These are phyloP conservation scores for Yamadazyma spencermartinsiae DNA, from an alignment of 1,139 yeast genomes.

Conservation along the genomic window DNA sequence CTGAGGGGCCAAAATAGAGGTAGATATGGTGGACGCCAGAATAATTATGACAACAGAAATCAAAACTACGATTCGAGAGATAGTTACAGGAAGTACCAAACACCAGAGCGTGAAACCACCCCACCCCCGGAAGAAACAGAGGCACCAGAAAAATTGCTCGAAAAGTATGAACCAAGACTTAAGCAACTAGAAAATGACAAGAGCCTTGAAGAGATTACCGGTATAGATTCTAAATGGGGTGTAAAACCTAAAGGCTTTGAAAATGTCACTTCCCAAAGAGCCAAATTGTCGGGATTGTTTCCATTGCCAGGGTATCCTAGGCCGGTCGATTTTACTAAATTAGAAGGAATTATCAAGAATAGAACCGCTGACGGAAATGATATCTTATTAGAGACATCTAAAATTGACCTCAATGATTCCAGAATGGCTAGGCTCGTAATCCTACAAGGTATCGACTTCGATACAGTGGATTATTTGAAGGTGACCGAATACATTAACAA, in stretches of 20 bases:
- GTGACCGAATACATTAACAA: constrained; percentile 45
- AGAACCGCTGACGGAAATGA: constrained; percentile 43
- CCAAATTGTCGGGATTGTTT: constrained; percentile 79
- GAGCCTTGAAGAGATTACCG: constrained; percentile 34
- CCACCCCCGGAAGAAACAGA: constrained; percentile 3
- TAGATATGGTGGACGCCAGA: background rate
- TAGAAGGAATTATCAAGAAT: constrained; percentile 49
- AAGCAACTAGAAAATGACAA: constrained; percentile 21
- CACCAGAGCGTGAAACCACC: background rate
- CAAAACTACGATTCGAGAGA: background rate
- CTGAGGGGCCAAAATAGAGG: background rate
- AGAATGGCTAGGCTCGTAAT: constrained; percentile 51
- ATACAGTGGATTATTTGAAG: constrained; percentile 38
- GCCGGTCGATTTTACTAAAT: constrained; percentile 54
- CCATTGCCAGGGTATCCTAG: constrained; percentile 73
- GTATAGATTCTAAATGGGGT: constrained; percentile 68
- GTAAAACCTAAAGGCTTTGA: constrained; percentile 74
- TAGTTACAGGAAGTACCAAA: background rate
- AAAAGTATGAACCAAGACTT: constrained; percentile 23
- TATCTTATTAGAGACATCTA: constrained; percentile 38
- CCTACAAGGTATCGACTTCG: constrained; percentile 46
- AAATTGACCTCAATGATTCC: constrained; percentile 54
- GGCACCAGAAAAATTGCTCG: constrained; percentile 21
- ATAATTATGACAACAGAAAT: too few relatives aligned
- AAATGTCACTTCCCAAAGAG: constrained; percentile 71